Evolutionary conservation across 768 basidiomycete genomes (phyloP).

Genomic region (Collybia nuda): DNA sequence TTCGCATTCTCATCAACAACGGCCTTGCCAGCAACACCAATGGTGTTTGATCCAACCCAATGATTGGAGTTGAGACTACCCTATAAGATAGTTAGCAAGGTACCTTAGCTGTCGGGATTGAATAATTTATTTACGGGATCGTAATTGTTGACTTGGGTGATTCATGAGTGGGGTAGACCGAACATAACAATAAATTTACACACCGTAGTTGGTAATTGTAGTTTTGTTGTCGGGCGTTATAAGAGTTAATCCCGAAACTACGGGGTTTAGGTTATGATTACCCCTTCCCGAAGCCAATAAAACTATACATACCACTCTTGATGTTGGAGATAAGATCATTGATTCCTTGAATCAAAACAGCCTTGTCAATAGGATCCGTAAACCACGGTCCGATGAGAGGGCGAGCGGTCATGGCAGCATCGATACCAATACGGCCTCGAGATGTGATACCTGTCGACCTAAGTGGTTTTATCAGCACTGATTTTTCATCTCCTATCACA

Average conservation of each 20-base stretch:
- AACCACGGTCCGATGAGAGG: constrained; percentile 59
- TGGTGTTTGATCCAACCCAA: constrained; percentile 57
- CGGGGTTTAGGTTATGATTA: constrained; percentile 2
- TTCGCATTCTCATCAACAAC: constrained; percentile 62
- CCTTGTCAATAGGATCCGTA: constrained; percentile 55
- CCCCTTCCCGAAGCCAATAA: neutral
- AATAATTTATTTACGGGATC: constrained; percentile 13
- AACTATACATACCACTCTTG: constrained; percentile 31
- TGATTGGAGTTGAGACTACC: constrained; percentile 59
- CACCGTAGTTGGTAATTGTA: constrained; percentile 52
- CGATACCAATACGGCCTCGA: constrained; percentile 61
- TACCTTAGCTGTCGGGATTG: too few species aligned
- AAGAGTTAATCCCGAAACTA: constrained; percentile 50
- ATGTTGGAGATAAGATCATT: constrained; percentile 46
- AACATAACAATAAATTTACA: constrained; percentile 4
- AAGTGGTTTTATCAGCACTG: constrained; percentile 1
- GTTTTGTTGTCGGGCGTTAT: constrained; percentile 63
- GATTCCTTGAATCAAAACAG: constrained; percentile 46
- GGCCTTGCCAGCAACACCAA: constrained; percentile 34
- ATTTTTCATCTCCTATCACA: neutral
- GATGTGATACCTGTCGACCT: constrained; percentile 61
- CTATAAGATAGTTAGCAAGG: too few species aligned
- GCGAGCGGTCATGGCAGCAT: constrained; percentile 45
- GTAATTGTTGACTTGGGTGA: constrained; percentile 36
- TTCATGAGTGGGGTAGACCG: constrained; percentile 4